Evolutionary conservation across 441 rosid species (phyloP), one percentile per base, ranked within the genome.

Genomic region (Biscutella laevigata): DNA sequence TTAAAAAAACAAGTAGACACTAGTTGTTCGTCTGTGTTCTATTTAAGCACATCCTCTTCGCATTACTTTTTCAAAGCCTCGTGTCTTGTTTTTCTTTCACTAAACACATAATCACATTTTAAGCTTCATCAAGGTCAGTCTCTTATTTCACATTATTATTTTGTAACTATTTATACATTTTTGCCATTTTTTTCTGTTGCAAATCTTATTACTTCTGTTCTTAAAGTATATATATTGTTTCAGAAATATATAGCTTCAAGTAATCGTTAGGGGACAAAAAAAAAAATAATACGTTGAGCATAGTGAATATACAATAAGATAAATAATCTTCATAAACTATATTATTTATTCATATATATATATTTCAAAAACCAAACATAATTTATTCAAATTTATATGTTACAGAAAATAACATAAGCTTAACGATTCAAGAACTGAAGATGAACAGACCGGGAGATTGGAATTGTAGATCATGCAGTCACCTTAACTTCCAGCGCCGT

Each of bases 401-500:
- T 27, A 42, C 52, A 62, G 60, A 55, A 37, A 57, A 12, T 13
- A 19, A 25, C 15, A 66, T 14, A 44, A 45, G 27, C 42, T 30
- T 8, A 57, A 25, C 21, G 25, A 50, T 43, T 36, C 39, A 66
- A 53, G 41, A 38, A 21, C 15, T 14, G 32, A 73, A 57, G 34
- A 82, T 79, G 90, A 83, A 61, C 62, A 74, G 90, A 71, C 86
- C 86, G 9, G 90, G 90, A 46, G 86, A 83, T 67, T 83, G 90
- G 90, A 83, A 78, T 75, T 83, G 90, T 67, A 67, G 82, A 64
- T 74, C 90, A 30, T 83, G 90, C 81, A 82, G 56, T 57, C 77
- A 83, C 69, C 71, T 83, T 22, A 83, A 83, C 81, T 83, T 83
- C 74, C 90, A 83, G 56, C 67, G 90, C 68, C 75, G 90, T 10